Base-by-base conservation (phyloP, 345 rosid genomes). In the Viola odorata region DNA sequence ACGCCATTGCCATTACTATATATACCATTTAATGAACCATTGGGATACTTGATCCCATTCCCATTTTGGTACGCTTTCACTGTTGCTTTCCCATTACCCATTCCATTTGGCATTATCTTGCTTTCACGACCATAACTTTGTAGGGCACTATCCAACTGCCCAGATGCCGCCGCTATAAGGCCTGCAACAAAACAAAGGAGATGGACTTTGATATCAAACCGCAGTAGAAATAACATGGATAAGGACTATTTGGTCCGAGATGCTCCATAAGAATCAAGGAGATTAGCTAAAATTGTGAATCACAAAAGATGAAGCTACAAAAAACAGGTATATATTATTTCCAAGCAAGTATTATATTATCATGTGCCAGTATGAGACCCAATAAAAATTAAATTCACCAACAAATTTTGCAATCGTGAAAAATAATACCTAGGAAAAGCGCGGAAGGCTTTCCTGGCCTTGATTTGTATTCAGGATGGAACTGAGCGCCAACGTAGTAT, bases 381-480 rank as follows among this genome's bases (percentile, higher is more conserved):
- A 7, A 44, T 44, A 3, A 44, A 6, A 44, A 1, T 6, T 44
- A 11, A 3, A 44, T 44, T 11, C 47, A 44, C 7, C 47, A 44
- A 44, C 47, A 6, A 6, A 44, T 44, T 44, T 42, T 10, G 5
- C 45, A 5, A 44, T 36, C 14, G 17, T 23, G 42, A 36, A 32
- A n/a, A 41, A 58, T 15, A 37, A 45, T 76, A 94, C 99, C 99
- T 80, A 83, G 70, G 72, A 94, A 94, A 57, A 84, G 63, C 63
- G 99, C 81, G 57, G 99, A 94, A 45, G 99, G 95, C 53, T 88
- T 84, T 72, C 89, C 95, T 0, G 99, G 97, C 67, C 97, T 90
- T 57, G 97, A 94, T 75, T 88, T 94, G 65, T 83, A 94, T 76
- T 94, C 99, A 0, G 99, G 99, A 67, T 94, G 99, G 65, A 94